Evolutionary conservation across 495 filamentous ascomycete genomes (phyloP).

Genomic region (Ascodesmis nigricans): DNA sequence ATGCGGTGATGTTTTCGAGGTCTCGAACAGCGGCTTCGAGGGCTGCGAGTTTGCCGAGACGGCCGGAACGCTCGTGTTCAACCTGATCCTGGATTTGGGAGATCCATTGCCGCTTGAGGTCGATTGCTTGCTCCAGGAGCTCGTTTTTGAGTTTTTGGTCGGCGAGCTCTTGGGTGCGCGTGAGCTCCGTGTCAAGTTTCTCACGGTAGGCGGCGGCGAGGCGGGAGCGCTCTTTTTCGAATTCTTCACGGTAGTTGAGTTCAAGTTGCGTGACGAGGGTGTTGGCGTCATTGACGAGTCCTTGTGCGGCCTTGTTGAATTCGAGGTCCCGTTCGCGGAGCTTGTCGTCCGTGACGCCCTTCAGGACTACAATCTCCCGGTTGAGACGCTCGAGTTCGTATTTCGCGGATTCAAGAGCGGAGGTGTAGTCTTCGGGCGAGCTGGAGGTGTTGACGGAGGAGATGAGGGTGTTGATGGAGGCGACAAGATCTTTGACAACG

Average conservation of each 20-base stretch:
- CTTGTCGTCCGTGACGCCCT: slow-evolving; percentile 40
- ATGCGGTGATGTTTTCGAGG: slow-evolving; percentile 61
- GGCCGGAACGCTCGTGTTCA: slow-evolving; percentile 68
- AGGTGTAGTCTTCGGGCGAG: slow-evolving; percentile 44
- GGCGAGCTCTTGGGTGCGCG: slow-evolving; percentile 46
- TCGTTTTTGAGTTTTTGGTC: slow-evolving; percentile 64
- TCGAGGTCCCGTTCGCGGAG: slow-evolving; percentile 39
- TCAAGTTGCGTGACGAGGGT: slow-evolving; percentile 52
- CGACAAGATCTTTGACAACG: slow-evolving; percentile 78
- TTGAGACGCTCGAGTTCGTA: slow-evolving; percentile 55
- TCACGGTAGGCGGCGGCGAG: slow-evolving; percentile 52
- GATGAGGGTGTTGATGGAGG: slow-evolving; percentile 88
- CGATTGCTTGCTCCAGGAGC: slow-evolving; percentile 75
- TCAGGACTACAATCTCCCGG: slow-evolving; percentile 48
- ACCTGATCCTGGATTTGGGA: slow-evolving; percentile 57
- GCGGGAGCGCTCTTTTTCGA: slow-evolving; percentile 66
- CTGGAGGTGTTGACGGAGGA: slow-evolving; percentile 72
- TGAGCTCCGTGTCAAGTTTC: slow-evolving; percentile 52
- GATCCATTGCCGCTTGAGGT: slow-evolving; percentile 63
- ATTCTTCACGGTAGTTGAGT: slow-evolving; percentile 62
- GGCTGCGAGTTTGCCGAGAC: slow-evolving; percentile 64
- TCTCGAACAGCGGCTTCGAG: slow-evolving; percentile 53
- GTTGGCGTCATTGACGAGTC: slow-evolving; percentile 48
- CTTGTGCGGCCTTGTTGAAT: slow-evolving; percentile 60
- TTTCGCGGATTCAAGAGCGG: slow-evolving; percentile 63